Conservation (phyloP, 805 yeast species). For the Suhomyces tanzawaensis region DNA sequence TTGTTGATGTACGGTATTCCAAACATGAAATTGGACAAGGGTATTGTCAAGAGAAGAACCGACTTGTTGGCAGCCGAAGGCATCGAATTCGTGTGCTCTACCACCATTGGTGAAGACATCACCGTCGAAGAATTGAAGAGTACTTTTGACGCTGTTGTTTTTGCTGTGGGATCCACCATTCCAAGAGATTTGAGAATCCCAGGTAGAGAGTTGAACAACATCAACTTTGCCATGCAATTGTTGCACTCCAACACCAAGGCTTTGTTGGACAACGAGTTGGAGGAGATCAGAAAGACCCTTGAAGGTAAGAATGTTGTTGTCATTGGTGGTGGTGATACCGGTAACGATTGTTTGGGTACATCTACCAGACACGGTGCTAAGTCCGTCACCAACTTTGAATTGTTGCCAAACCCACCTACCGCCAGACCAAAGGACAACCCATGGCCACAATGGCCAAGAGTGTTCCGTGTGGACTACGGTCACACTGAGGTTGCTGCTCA, state of each 20-base stretch:
- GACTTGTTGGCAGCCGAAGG: constrained; percentile 92
- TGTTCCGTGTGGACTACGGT: constrained; percentile 97
- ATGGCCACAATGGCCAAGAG: constrained; percentile 99
- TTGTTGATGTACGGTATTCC: constrained; percentile 98
- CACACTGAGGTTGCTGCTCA: constrained; percentile 93
- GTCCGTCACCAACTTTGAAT: constrained; percentile 89
- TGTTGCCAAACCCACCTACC: constrained; percentile 87
- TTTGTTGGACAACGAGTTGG: constrained; percentile 75
- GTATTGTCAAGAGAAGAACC: constrained; percentile 88
- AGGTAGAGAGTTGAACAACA: constrained; percentile 86
- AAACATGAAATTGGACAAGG: constrained; percentile 95
- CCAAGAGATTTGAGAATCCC: constrained; percentile 94
- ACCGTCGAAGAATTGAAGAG: constrained; percentile 65
- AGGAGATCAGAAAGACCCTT: constrained; percentile 65
- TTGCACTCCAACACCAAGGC: constrained; percentile 88
- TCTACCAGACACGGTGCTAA: constrained; percentile 96
- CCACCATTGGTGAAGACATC: constrained; percentile 83
- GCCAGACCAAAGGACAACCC: constrained; percentile 92
- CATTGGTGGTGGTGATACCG: constrained; percentile 99
- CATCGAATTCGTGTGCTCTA: constrained; percentile 68
- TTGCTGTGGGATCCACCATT: constrained; percentile 93
- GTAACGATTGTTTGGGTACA: constrained; percentile 98
- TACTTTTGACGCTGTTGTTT: constrained; percentile 76
- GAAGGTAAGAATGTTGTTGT: constrained; percentile 90
- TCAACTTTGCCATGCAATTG: constrained; percentile 92